Base-by-base conservation (phyloP, 148 eudicot genomes). In the Diospyros kaki region DNA sequence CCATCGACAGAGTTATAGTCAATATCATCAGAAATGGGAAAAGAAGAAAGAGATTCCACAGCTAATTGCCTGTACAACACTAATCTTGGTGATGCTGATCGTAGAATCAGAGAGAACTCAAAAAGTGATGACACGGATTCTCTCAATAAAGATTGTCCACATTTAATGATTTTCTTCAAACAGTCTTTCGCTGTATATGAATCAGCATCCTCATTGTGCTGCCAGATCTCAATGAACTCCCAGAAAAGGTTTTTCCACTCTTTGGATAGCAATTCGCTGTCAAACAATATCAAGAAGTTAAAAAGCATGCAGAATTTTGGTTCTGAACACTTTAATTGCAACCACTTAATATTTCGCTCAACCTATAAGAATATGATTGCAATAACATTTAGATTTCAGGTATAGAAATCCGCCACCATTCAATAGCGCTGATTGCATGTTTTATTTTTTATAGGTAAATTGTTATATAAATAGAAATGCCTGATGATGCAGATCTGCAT, bases 41-140 rank as follows among this genome's bases (percentile, higher is more conserved):
- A 92, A 56, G 99, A 95, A 66, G 99, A 90, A 68, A 95, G 96
- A 80, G 99, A 95, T 71, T 95, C 99, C 80, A 86, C 87, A 56
- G 99, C 99, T 76, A 95, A 85, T 73, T 92, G 99, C 71, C 93
- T 85, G 71, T 92, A 93, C 38, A 93, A 81, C 46, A 89, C 97
- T 88, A 95, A 67, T 83, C 87, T 86, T 78, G 99, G 91, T 13
- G 99, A 95, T 78, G 99, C 85, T 77, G 99, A 92, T 73, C 99
- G 89, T 70, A 95, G 91, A 73, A 87, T 84, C 59, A 95, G 89
- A 75, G 99, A 93, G 69, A 89, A 88, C 75, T 95, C 99, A 77
- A 93, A 95, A 58, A 95, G 76, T 39, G 99, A 84, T 62, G 88
- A 89, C 56, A 93, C 82, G 73, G 80, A 85, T 74, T 87, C 91